These are phyloP conservation scores for Chenopodium quinoa DNA, from an alignment of 148 eudicot species.

Conservation along the genomic window DNA sequence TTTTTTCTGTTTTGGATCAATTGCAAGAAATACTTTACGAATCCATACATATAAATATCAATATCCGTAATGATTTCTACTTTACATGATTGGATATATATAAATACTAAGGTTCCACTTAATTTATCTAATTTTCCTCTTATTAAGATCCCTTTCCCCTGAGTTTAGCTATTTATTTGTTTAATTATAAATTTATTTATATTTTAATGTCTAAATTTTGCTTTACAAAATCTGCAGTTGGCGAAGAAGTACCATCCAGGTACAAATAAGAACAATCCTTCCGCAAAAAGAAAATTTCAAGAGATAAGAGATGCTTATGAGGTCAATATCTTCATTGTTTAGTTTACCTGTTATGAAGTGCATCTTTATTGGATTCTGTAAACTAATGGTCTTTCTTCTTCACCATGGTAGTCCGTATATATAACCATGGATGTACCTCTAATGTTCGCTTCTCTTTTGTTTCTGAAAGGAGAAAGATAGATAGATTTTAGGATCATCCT, in stretches of 20 bases:
- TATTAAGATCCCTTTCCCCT: background rate
- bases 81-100: background rate
- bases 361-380: background rate
- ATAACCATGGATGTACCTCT: too few species aligned
- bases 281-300: slow-evolving; percentile 88
- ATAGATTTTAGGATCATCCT: too few species aligned
- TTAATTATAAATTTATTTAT: background rate
- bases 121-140: background rate
- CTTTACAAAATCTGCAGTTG: slow-evolving; percentile 44
- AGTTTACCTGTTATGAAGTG: background rate
- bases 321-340: slow-evolving; percentile 45
- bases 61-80: background rate
- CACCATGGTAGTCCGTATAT: slow-evolving; percentile 9
- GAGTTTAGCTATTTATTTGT: background rate
- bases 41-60: background rate
- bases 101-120: background rate
- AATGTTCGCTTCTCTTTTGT: too few species aligned
- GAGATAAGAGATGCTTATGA: slow-evolving; percentile 98
- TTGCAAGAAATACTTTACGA: background rate
- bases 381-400: slow-evolving; percentile 25
- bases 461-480: too few species aligned
- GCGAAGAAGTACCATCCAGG: slow-evolving; percentile 98
- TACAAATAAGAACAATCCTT: slow-evolving; percentile 72
- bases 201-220: background rate
- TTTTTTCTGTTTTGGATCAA: background rate